A percentile compares a stretch with the other conserved stretches of the same genome.
phyloP scores from a whole-genome alignment of 306 rosid genomes.

The Pyrus bretschneideri region DNA sequence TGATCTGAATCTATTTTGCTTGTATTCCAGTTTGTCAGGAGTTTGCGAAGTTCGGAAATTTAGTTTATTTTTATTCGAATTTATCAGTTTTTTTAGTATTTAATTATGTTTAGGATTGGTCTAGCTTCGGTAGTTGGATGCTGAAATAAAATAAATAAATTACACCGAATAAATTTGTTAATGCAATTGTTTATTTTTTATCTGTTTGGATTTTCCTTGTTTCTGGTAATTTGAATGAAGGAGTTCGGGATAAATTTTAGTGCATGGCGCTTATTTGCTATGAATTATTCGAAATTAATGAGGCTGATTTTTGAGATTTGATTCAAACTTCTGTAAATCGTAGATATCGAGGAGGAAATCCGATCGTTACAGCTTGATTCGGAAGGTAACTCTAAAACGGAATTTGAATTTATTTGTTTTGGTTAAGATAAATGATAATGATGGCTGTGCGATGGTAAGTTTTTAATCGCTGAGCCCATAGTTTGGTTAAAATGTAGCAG shows the following conservation, averaged over 20 bases:
- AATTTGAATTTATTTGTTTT: background rate
- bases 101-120: background rate
- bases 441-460: background rate
- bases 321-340: conserved; percentile 23
- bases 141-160: background rate
- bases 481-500: conserved; percentile 31
- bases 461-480: conserved; percentile 17
- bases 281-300: background rate
- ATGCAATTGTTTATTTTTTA: background rate
- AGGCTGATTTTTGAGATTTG: background rate
- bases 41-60: background rate
- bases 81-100: background rate
- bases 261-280: background rate
- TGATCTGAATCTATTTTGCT: background rate
- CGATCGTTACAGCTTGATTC: conserved; percentile 88
- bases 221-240: background rate
- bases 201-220: background rate
- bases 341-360: conserved; percentile 88
- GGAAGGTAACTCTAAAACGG: conserved; percentile 42
- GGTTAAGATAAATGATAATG: background rate
- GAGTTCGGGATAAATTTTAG: background rate
- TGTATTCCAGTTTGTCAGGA: background rate
- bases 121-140: background rate
- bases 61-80: background rate
- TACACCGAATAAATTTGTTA: background rate